These are phyloP conservation scores for Agaricus bisporus DNA, from an alignment of 768 basidiomycete species.

Conservation along the genomic window DNA sequence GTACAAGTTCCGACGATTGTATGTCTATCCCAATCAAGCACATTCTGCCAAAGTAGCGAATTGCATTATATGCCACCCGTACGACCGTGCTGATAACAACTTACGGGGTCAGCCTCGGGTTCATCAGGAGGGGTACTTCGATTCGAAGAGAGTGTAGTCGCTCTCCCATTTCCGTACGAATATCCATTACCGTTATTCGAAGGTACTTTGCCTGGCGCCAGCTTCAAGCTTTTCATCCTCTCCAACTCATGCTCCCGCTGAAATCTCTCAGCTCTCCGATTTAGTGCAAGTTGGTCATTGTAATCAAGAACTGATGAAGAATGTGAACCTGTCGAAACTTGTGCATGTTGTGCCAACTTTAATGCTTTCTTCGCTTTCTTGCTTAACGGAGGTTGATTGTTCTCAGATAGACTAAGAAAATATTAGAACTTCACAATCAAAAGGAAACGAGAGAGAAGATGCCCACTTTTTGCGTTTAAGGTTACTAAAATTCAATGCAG, in stretches of 20 bases:
- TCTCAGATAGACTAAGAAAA: slow-evolving; percentile 15
- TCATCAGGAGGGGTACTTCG: slow-evolving; percentile 47
- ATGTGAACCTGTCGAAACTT: slow-evolving; percentile 22
- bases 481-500: slow-evolving; percentile 39
- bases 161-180: slow-evolving; percentile 26
- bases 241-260: slow-evolving; percentile 87
- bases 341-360: slow-evolving; percentile 34
- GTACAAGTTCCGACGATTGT: slow-evolving; percentile 91
- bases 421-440: slow-evolving; percentile 11
- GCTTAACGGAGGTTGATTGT: slow-evolving; percentile 27
- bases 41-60: slow-evolving; percentile 53
- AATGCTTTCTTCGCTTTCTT: slow-evolving; percentile 59
- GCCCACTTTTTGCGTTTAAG: slow-evolving; percentile 71
- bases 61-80: not conserved
- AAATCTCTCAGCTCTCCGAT: slow-evolving; percentile 82
- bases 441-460: slow-evolving; percentile 21
- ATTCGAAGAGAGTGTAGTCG: slow-evolving; percentile 5
- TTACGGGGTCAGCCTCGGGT: slow-evolving; percentile 66
- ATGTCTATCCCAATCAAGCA: slow-evolving; percentile 92
- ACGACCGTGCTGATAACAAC: slow-evolving; percentile 20
- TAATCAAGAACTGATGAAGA: slow-evolving; percentile 36
- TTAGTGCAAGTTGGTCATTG: slow-evolving; percentile 64
- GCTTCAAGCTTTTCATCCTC: slow-evolving; percentile 48
- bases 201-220: slow-evolving; percentile 35
- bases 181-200: slow-evolving; percentile 37